Conservation (phyloP, 2,329 filamentous ascomycete genomes). For the Clarireedia homoeocarpa region DNA sequence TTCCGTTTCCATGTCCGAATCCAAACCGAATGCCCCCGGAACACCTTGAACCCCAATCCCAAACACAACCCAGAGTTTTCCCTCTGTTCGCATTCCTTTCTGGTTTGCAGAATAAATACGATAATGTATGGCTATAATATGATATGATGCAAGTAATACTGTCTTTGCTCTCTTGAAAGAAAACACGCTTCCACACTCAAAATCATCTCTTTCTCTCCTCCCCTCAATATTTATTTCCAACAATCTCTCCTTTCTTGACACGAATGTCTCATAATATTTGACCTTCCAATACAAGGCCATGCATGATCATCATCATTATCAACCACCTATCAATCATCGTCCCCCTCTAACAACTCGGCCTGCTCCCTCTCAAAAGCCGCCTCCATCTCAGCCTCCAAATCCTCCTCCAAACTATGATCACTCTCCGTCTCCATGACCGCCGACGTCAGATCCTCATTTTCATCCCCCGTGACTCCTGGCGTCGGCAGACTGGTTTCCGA, state of each 20-base stretch:
- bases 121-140: too few relatives aligned
- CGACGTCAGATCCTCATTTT: conserved; percentile 24
- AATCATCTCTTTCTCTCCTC: too few relatives aligned
- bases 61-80: not conserved
- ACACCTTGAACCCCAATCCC: not conserved
- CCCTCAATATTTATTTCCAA: too few relatives aligned
- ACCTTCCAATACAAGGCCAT: too few relatives aligned
- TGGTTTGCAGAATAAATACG: too few relatives aligned
- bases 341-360: conserved; percentile 23
- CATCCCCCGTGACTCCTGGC: conserved; percentile 36
- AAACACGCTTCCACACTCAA: too few relatives aligned
- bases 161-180: too few relatives aligned
- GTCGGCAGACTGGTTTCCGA: conserved; percentile 35
- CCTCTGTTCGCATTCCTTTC: not conserved
- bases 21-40: not conserved
- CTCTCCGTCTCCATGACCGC: conserved; percentile 26
- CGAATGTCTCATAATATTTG: conserved; percentile 32
- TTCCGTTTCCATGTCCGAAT: not conserved
- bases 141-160: too few relatives aligned
- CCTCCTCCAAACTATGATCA: conserved; percentile 24
- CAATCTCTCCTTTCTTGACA: not conserved
- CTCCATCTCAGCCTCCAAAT: conserved; percentile 49
- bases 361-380: conserved; percentile 36
- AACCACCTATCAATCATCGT: too few relatives aligned
- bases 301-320: too few relatives aligned